A percentile compares a stretch with the other conserved stretches of the same genome.
phyloP scores from a whole-genome alignment of 2,329 filamentous ascomycete species.

The Beauveria pseudobassiana region DNA sequence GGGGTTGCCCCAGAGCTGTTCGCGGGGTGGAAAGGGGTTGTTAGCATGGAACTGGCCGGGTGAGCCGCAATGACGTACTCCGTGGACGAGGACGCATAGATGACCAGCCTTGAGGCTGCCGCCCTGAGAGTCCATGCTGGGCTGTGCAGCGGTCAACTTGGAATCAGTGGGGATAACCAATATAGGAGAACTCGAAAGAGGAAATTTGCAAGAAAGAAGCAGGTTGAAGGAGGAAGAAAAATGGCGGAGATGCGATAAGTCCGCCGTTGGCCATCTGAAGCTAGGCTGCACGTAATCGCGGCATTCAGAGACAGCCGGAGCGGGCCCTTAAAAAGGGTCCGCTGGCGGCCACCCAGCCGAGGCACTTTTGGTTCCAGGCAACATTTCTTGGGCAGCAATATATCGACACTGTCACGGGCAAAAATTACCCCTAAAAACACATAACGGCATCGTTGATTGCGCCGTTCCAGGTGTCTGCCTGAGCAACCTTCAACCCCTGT shows the following conservation, averaged over 20 bases:
- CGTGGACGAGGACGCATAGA: conserved; percentile 70
- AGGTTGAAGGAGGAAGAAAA: background rate
- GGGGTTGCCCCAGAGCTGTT: conserved; percentile 71
- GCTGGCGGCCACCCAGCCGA: background rate
- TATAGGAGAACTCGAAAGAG: background rate
- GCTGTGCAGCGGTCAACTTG: background rate
- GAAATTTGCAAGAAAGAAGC: background rate
- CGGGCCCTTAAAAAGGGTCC: background rate
- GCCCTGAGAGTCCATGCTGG: conserved; percentile 32
- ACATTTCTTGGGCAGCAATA: background rate
- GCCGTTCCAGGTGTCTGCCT: background rate
- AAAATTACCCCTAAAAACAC: background rate
- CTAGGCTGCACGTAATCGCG: background rate
- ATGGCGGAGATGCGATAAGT: background rate
- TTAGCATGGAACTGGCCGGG: background rate
- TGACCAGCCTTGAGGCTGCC: conserved; percentile 54
- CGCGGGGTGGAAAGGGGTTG: background rate
- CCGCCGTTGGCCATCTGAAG: background rate
- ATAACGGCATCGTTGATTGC: too few species aligned
- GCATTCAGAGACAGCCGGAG: background rate
- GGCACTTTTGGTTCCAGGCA: background rate
- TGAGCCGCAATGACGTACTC: conserved; percentile 42
- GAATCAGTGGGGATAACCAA: background rate
- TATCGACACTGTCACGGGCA: background rate
- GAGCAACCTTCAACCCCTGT: background rate